A percentile compares a stretch with the other conserved stretches of the same genome.
phyloP scores from a whole-genome alignment of 2,329 filamentous ascomycete genomes.

The Xylaria sp. region DNA sequence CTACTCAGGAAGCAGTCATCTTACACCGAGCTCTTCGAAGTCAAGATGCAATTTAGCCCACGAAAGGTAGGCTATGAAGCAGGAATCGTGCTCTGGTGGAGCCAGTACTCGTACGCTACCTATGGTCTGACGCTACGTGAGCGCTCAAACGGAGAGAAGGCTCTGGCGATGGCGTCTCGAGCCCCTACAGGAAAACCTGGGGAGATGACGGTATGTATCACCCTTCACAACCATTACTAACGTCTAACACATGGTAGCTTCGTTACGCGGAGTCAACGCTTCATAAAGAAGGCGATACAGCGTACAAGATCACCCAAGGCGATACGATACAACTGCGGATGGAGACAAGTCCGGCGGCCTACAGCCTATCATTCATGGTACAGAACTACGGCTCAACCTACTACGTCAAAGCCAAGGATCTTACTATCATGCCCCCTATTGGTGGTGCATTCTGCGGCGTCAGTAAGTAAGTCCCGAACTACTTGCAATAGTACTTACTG shows the following conservation, averaged over 20 bases:
- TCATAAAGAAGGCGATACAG: neutral
- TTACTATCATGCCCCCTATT: conserved; percentile 48
- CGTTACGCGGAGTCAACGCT: neutral
- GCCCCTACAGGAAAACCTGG: conserved; percentile 41
- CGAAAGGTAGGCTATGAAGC: conserved; percentile 59
- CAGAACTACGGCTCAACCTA: conserved; percentile 4
- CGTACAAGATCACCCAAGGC: neutral
- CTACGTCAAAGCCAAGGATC: conserved; percentile 34
- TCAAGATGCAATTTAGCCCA: conserved; percentile 59
- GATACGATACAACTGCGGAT: conserved; percentile 34
- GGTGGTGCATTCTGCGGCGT: conserved; percentile 49
- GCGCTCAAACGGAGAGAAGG: conserved; percentile 4
- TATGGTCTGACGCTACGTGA: conserved; percentile 47
- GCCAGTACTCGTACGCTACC: conserved; percentile 55
- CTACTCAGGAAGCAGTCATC: conserved; percentile 65
- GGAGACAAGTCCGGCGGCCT: conserved; percentile 36
- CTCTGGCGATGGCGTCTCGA: conserved; percentile 37
- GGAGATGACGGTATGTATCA: conserved; percentile 36
- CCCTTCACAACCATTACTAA: neutral
- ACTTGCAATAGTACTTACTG: neutral
- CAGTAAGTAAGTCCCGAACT: conserved; percentile 27
- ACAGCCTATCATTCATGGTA: conserved; percentile 38
- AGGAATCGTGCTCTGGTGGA: conserved; percentile 66
- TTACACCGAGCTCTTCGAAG: conserved; percentile 56
- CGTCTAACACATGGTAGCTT: conserved; percentile 1